Evolutionary conservation across 768 basidiomycete genomes (phyloP), one percentile per base, ranked within the genome.

Genomic region (Erythrobasidium yunnanense): DNA sequence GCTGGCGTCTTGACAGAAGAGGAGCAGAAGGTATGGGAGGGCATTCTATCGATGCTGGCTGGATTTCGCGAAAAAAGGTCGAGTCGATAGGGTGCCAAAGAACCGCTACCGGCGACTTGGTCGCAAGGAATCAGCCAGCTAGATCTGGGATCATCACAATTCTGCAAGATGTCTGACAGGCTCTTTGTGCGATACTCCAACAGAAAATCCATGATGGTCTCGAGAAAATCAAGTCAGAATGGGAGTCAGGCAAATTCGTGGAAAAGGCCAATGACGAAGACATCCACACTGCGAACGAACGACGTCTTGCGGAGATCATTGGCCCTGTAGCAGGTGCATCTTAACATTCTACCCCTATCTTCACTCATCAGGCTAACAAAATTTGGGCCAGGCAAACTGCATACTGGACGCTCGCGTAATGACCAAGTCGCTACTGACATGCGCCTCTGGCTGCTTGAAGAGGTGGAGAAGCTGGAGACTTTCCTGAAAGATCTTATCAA

Each of bases 351-450:
- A 7, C 49, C 3, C n/a, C n/a, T 25, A 18, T 29, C 11, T n/a
- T 34, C 8, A 5, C 11, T 27, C 29, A 34, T 18, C 49, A 51
- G 30, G 7, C 11, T 63, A 5, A 23, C 29, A 20, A 18, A n/a
- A n/a, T 13, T 13, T 29, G 18, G 17, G 7, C 2, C 89, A 4
- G 95, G 95, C 2, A 99, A 97, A 77, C 80, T 99, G 46, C 95
- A 99, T 75, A 99, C 95, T 0, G 95, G 95, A 29, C 84, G 95
- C 67, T 93, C 90, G 55, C 83, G 95, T 58, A 99, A 99, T 76
- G 95, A 99, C 75, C 95, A 99, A 76, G 93, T 96, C 68, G 91
- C 93, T 2, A 99, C 95, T 0, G 95, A 99, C 75, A 88, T 97
- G 87, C 85, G 95, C 30, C 77, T 99, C 13, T 99, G 95, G 95